phyloP scores from a whole-genome alignment of 2,329 filamentous ascomycete genomes.

The Epichloe hybrida region DNA sequence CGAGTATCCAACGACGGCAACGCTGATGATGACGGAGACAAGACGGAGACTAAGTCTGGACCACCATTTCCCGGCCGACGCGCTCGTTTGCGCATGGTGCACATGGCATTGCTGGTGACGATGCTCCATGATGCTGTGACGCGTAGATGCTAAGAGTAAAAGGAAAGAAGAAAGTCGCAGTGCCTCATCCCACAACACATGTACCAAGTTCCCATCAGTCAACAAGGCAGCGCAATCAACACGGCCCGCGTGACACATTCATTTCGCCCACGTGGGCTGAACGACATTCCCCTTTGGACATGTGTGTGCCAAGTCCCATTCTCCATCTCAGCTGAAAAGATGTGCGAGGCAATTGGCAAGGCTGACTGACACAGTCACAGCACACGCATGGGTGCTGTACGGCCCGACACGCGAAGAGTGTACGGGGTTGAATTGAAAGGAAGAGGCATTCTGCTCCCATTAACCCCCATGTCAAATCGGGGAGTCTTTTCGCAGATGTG shows the following conservation, averaged over 20 bases:
- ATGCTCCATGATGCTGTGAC: not conserved
- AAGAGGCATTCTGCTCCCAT: too few relatives aligned
- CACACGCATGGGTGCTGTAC: too few relatives aligned
- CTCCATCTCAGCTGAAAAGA: not conserved
- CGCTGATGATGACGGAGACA: not conserved
- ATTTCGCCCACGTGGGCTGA: not conserved
- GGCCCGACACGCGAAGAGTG: too few relatives aligned
- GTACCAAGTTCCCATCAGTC: not conserved
- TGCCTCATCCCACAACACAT: too few relatives aligned
- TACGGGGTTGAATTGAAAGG: too few relatives aligned
- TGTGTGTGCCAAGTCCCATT: not conserved
- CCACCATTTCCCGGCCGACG: not conserved
- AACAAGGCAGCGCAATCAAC: not conserved
- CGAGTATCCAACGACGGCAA: not conserved
- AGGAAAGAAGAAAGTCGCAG: too few relatives aligned
- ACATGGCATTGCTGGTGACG: not conserved
- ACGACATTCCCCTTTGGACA: too few relatives aligned
- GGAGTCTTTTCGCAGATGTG: too few relatives aligned
- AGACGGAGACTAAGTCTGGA: not conserved
- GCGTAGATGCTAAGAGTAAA: not conserved
- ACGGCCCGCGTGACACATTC: not conserved
- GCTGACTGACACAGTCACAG: too few relatives aligned
- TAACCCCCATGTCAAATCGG: too few relatives aligned
- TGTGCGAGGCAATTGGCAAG: too few relatives aligned
- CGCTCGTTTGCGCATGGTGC: not conserved